Percentiles rank a stretch among this genome's conserved stretches.
Conservation (phyloP, 2,329 filamentous ascomycete species). For the Colletotrichum phormii region DNA sequence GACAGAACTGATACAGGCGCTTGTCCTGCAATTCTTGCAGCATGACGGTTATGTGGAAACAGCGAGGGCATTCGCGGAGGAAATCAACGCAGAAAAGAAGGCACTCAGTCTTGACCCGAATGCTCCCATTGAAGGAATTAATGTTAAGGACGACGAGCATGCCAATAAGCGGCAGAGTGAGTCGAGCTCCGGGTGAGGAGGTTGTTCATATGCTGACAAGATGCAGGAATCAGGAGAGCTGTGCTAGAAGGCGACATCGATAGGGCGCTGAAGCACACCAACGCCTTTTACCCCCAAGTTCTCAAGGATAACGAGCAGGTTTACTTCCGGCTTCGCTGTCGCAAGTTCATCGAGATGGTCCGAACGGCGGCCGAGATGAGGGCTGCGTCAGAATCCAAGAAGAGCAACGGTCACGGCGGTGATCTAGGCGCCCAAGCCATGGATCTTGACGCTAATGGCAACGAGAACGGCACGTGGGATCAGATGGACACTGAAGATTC, state of each 20-base stretch:
- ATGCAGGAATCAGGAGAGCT: constrained; percentile 81
- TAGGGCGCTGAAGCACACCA: constrained; percentile 84
- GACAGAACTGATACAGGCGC: constrained; percentile 81
- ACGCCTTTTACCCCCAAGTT: constrained; percentile 82
- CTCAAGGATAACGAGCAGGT: constrained; percentile 85
- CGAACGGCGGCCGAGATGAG: constrained; percentile 76
- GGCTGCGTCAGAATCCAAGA: constrained; percentile 58
- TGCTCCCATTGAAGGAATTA: constrained; percentile 67
- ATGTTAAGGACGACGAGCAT: constrained; percentile 84
- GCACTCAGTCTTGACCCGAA: constrained; percentile 72
- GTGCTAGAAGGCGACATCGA: constrained; percentile 95
- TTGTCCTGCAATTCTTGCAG: constrained; percentile 88
- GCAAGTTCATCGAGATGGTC: constrained; percentile 97
- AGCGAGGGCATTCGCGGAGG: constrained; percentile 86
- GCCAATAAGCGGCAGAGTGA: constrained; percentile 87
- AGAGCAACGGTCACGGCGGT: constrained; percentile 55
- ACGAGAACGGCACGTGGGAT: constrained; percentile 55
- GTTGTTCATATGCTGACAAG: not conserved
- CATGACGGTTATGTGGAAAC: constrained; percentile 98
- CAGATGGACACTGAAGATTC: constrained; percentile 67
- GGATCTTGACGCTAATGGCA: constrained; percentile 66
- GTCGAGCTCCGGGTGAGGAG: constrained; percentile 43
- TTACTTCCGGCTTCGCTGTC: constrained; percentile 87
- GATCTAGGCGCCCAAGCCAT: constrained; percentile 62
- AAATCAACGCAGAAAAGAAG: constrained; percentile 79